Evolutionary conservation across 78 protist species (phyloP).

Genomic region (Andalucia godoyi): DNA sequence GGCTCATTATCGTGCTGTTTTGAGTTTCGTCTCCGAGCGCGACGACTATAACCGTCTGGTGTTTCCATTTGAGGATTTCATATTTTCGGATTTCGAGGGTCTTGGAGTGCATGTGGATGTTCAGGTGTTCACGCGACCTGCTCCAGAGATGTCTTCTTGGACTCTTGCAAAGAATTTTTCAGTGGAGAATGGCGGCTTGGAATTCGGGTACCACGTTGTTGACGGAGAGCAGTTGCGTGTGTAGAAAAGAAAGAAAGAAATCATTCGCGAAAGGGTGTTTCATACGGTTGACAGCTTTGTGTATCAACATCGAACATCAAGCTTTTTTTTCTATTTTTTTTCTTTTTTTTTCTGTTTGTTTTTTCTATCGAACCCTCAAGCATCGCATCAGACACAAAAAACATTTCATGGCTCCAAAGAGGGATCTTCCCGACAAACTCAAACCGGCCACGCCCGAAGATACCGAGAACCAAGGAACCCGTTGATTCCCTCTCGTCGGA

Average conservation of each 20-base stretch:
- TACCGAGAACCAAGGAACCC: too few species aligned
- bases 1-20: neutral
- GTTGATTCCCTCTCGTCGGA: too few species aligned
- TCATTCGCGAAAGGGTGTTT: neutral
- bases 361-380: too few species aligned
- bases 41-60: neutral
- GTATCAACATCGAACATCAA: too few species aligned
- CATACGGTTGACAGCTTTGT: too few species aligned
- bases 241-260: neutral
- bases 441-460: too few species aligned
- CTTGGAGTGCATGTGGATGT: neutral
- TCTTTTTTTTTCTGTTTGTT: too few species aligned
- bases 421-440: too few species aligned
- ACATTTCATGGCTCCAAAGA: too few species aligned
- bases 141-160: too few species aligned
- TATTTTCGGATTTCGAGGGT: neutral
- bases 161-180: too few species aligned
- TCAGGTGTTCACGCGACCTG: neutral
- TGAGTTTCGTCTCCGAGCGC: neutral
- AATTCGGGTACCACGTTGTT: neutral
- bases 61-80: neutral
- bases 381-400: too few species aligned
- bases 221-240: neutral
- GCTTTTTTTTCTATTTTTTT: neutral
- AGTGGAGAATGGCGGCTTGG: neutral